Evolutionary conservation across 2,329 filamentous ascomycete genomes (phyloP).

Genomic region (Spiromastix sp.): DNA sequence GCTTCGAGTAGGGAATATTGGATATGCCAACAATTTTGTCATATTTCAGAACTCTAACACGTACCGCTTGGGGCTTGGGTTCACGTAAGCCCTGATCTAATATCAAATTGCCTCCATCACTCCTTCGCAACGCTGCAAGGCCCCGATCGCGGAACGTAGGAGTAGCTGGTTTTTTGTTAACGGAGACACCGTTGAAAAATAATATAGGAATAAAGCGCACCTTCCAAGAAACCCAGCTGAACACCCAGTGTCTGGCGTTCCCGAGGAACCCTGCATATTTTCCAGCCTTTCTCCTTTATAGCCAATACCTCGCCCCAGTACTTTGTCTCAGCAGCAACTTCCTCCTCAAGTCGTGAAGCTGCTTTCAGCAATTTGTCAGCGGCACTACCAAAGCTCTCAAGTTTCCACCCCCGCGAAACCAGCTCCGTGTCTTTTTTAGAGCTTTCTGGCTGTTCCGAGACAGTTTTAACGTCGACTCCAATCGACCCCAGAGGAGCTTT

Average conservation of each 20-base stretch:
- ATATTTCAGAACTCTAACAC: slow-evolving; percentile 54
- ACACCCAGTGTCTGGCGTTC: slow-evolving; percentile 70
- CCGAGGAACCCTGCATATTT: slow-evolving; percentile 64
- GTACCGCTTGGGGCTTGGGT: slow-evolving; percentile 48
- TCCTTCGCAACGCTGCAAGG: slow-evolving; percentile 68
- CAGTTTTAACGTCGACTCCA: slow-evolving; percentile 54
- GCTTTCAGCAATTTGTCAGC: slow-evolving; percentile 65
- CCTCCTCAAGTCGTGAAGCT: slow-evolving; percentile 60
- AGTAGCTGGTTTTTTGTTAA: slow-evolving; percentile 30
- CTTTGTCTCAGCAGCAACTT: slow-evolving; percentile 67
- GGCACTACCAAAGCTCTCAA: slow-evolving; percentile 65
- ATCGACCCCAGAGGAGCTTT: slow-evolving; percentile 65
- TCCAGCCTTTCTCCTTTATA: slow-evolving; percentile 78
- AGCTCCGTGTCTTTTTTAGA: slow-evolving; percentile 44
- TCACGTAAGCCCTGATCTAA: slow-evolving; percentile 54
- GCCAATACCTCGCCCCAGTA: slow-evolving; percentile 84
- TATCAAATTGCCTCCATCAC: slow-evolving; percentile 61
- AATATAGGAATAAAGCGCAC: slow-evolving; percentile 24
- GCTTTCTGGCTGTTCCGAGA: slow-evolving; percentile 48
- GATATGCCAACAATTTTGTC: slow-evolving; percentile 50
- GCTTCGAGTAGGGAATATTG: slow-evolving; percentile 12
- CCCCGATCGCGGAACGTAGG: slow-evolving; percentile 56
- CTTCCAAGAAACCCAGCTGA: slow-evolving; percentile 79
- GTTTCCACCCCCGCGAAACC: slow-evolving; percentile 59
- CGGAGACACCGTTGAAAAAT: slow-evolving; percentile 18